Evolutionary conservation across 768 basidiomycete species (phyloP).

Genomic region (Hygrophorus russula): DNA sequence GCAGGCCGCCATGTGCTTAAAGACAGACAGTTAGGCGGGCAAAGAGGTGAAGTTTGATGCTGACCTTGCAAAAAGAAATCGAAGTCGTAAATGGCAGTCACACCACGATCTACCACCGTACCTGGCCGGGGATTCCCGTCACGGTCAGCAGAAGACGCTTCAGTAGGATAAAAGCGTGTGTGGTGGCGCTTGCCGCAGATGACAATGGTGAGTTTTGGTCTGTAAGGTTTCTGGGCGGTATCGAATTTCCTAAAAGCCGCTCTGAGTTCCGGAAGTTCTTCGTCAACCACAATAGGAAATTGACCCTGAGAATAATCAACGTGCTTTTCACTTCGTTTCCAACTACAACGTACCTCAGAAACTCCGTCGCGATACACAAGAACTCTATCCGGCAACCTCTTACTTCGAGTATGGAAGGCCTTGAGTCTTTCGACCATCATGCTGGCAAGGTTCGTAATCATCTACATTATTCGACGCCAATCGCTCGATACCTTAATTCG

Average conservation of each 20-base stretch:
- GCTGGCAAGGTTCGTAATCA: slow-evolving; percentile 52
- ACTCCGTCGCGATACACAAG: slow-evolving; percentile 77
- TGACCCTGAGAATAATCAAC: slow-evolving; percentile 44
- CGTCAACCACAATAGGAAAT: slow-evolving; percentile 46
- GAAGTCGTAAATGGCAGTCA: slow-evolving; percentile 55
- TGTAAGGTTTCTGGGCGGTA: slow-evolving; percentile 25
- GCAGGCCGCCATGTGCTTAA: slow-evolving; percentile 60
- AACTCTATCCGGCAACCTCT: slow-evolving; percentile 50
- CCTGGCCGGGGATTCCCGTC: slow-evolving; percentile 71
- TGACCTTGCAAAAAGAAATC: slow-evolving; percentile 62
- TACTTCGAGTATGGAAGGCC: slow-evolving; percentile 36
- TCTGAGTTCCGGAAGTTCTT: slow-evolving; percentile 57
- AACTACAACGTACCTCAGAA: slow-evolving; percentile 43
- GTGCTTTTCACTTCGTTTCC: background rate
- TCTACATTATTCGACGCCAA: slow-evolving; percentile 29
- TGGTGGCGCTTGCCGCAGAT: slow-evolving; percentile 56
- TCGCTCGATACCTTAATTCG: background rate
- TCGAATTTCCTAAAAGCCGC: slow-evolving; percentile 45
- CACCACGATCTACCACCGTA: slow-evolving; percentile 73
- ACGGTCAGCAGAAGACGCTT: slow-evolving; percentile 35
- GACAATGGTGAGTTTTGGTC: slow-evolving; percentile 56
- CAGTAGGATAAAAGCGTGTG: slow-evolving; percentile 56
- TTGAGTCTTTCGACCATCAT: slow-evolving; percentile 64
- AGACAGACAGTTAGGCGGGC: background rate
- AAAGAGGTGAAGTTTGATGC: background rate